Evolutionary conservation across 2,329 filamentous ascomycete species (phyloP), one percentile per base, ranked within the genome.

Genomic region (Botrytis byssoidea): DNA sequence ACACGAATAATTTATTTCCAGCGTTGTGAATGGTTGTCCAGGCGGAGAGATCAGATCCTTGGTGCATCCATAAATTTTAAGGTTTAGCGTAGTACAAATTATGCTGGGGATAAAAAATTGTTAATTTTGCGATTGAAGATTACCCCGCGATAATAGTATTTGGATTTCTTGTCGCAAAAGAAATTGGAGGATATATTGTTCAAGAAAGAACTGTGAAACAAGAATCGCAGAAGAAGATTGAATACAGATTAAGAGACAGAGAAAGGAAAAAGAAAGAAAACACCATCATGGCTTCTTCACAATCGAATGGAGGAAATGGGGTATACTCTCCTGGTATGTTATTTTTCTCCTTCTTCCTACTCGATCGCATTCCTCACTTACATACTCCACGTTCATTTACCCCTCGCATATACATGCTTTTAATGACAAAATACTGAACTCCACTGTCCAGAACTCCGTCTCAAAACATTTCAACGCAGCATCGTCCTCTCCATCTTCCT

Each of bases 401-500:
- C 48, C n/a, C 25, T 51, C 16, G 6, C 29, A 48, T 20, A 42
- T 9, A 0, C 42, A 10, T 20, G 25, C 37, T 72, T 74, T 73
- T 35, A 66, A 48, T 22, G 12, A 37, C 61, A 67, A 12, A 32
- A 29, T 14, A 69, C 68, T 61, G 55, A 71, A 55, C 16, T 29
- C 8, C 42, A 2, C 12, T 20, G 4, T 20, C 46, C 42, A 71
- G 69, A 74, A 71, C 51, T 64, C 61, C 87, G 87, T 78, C 87
- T 91, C 80, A 83, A 86, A 77, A 87, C 90, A 80, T 93, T 98
- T 85, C 96, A 98, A 82, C 91, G 96, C 80, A 92, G 90, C 81
- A 92, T 98, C 79, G 94, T 93, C 82, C 91, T 96, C 81, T 85
- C 92, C 61, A 89, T 99, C 77, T 90, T 95, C 85, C 89, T 93